Conservation (phyloP, 768 basidiomycete species). For the Hortiboletus flavorubellus region DNA sequence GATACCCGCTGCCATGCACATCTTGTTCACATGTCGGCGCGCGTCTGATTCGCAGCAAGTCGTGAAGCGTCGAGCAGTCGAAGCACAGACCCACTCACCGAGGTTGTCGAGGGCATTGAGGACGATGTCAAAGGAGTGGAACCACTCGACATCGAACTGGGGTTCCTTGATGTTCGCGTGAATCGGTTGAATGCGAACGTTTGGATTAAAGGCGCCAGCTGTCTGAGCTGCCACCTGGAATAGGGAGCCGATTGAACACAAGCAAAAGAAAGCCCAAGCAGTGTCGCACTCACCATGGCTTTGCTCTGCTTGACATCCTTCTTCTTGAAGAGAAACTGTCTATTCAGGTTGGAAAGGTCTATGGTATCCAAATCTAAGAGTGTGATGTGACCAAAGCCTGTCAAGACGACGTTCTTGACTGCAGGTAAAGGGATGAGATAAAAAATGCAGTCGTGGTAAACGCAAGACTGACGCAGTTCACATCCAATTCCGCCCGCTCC, state of each 20-base stretch:
- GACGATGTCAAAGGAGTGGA: conserved; percentile 85
- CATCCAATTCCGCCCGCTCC: conserved; percentile 98
- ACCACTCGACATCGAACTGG: conserved; percentile 89
- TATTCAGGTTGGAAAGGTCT: conserved; percentile 94
- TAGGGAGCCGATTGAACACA: not conserved
- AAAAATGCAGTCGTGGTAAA: not conserved
- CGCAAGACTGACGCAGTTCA: conserved; percentile 68
- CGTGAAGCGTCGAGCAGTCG: not conserved
- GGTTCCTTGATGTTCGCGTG: conserved; percentile 95
- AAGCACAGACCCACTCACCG: conserved; percentile 47
- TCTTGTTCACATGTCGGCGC: conserved; percentile 91
- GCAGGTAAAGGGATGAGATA: not conserved
- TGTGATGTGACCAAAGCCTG: conserved; percentile 90
- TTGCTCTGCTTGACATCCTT: conserved; percentile 98
- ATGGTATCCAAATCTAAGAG: conserved; percentile 97
- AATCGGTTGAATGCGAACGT: conserved; percentile 81
- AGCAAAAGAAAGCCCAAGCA: not conserved
- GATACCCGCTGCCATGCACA: conserved; percentile 91
- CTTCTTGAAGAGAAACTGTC: conserved; percentile 95
- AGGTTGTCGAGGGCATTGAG: conserved; percentile 96
- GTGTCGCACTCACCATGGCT: conserved; percentile 58
- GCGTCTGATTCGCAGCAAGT: conserved; percentile 57
- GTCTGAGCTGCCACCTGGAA: conserved; percentile 77
- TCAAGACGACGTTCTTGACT: conserved; percentile 96
- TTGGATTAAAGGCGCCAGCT: conserved; percentile 81